Evolutionary conservation across 148 eudicot genomes (phyloP), one percentile per base, ranked within the genome.

Genomic region (Fagopyrum homotropicum): DNA sequence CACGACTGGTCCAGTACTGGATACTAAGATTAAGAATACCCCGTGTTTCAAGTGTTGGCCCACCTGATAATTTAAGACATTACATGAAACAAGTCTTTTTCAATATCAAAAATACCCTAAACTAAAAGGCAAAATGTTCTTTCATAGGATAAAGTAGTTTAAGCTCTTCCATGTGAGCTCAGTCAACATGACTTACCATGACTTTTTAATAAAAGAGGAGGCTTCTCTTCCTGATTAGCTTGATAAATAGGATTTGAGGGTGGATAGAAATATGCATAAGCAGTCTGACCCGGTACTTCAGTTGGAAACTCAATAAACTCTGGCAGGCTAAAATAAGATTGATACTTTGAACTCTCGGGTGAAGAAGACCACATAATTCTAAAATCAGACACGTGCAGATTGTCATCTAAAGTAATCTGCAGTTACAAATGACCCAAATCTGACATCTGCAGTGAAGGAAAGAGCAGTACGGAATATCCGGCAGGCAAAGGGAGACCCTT

Each of bases 1-100:
- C 98, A 79, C 97, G 93, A 81, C 97, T 94, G 56, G 98, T 94
- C 97, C 98, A 94, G 79, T 87, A 94, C 77, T 94, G 98, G 79
- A 89, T 81, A 75, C 84, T 81, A 69, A 94, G 96, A 81, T 89
- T 89, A 63, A 92, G 90, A 76, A 82, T 83, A 81, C 92, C 98
- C 76, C 88, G 91, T 63, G 91, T 75, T 86, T 94, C 98, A 51
- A 84, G 79, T 48, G 98, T 94, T 56, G 97, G 98, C 72, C 98
- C 98, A 75, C 98, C 98, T 94, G 47, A 40, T 43, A 66, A 66
- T 40, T 66, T 35, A 43, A 66, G 71, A 66, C 47, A 26, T 63
- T 26, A 63, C n/a, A 14, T 35, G 71, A 40, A 66, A 66, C 71
- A 35, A 9, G 8, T 57, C 9, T 14, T 5, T 43, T 66, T 66